A percentile compares a stretch with the other conserved stretches of the same genome.
Conservation (phyloP, 2,329 filamentous ascomycete species). For the Penicillium sp. region DNA sequence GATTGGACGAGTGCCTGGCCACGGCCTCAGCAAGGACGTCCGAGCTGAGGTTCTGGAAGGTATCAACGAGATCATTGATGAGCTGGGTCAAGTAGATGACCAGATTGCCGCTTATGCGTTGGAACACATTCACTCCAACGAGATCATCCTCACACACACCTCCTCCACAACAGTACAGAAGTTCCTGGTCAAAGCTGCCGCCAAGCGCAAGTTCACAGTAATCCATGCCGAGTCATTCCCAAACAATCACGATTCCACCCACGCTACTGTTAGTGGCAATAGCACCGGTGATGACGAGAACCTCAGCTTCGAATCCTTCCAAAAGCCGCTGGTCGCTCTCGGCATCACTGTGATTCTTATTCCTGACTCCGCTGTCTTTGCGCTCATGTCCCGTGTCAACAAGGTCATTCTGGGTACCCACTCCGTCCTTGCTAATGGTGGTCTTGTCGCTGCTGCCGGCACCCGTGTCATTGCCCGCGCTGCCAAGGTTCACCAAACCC, state of each 20-base stretch:
- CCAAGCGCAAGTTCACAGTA: slow-evolving; percentile 88
- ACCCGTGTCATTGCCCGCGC: slow-evolving; percentile 79
- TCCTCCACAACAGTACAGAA: slow-evolving; percentile 84
- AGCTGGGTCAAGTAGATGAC: slow-evolving; percentile 88
- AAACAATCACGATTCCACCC: slow-evolving; percentile 65
- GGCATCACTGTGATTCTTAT: slow-evolving; percentile 83
- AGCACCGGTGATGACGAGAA: slow-evolving; percentile 50
- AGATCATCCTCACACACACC: slow-evolving; percentile 86
- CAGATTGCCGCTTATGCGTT: slow-evolving; percentile 87
- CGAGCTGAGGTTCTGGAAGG: slow-evolving; percentile 90
- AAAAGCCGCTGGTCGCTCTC: slow-evolving; percentile 72
- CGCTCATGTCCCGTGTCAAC: slow-evolving; percentile 92
- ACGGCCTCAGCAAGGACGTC: slow-evolving; percentile 59
- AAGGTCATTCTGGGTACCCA: slow-evolving; percentile 91
- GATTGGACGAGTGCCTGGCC: slow-evolving; percentile 33
- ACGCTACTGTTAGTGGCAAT: slow-evolving; percentile 60
- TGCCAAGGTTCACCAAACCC: slow-evolving; percentile 76
- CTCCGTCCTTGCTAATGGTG: slow-evolving; percentile 83
- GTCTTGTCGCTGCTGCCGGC: slow-evolving; percentile 80
- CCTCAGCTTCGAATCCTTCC: slow-evolving; percentile 55
- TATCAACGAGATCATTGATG: slow-evolving; percentile 93
- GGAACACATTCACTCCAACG: slow-evolving; percentile 89
- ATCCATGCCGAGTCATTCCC: slow-evolving; percentile 75
- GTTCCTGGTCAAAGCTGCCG: slow-evolving; percentile 82
- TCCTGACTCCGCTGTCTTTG: slow-evolving; percentile 80